Conservation (phyloP, 163 green algal species). For the Volvox carteri region DNA sequence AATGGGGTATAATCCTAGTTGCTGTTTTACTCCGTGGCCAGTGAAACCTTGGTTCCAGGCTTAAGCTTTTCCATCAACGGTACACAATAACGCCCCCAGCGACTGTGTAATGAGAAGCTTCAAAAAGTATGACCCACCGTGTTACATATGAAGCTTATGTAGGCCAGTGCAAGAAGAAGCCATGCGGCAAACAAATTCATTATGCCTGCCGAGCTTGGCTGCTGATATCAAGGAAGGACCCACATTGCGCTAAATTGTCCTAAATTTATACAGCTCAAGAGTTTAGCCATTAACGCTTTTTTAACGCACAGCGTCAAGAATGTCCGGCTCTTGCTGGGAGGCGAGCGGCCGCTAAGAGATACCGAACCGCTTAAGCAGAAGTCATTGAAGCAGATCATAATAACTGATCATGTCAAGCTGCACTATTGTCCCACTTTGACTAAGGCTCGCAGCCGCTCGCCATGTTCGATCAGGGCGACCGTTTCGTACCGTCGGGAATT, state of each 20-base stretch:
- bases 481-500: conserved; percentile 10
- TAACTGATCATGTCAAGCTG: not conserved
- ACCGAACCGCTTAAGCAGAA: not conserved
- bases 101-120: too few species aligned
- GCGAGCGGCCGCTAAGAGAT: conserved; percentile 16
- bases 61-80: not conserved
- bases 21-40: too few species aligned
- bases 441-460: not conserved
- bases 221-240: not conserved
- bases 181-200: conserved; percentile 7
- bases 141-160: not conserved
- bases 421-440: not conserved
- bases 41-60: not conserved
- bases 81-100: not conserved
- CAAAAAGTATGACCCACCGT: not conserved
- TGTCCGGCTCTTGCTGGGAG: not conserved
- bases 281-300: not conserved
- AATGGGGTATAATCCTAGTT: not conserved
- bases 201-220: not conserved
- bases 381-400: not conserved
- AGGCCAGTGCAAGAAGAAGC: not conserved
- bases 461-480: not conserved
- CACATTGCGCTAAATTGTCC: not conserved
- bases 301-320: not conserved
- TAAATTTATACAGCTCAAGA: not conserved